Conservation (phyloP, 2,329 filamentous ascomycete genomes). For the Epichloe uncinata region DNA sequence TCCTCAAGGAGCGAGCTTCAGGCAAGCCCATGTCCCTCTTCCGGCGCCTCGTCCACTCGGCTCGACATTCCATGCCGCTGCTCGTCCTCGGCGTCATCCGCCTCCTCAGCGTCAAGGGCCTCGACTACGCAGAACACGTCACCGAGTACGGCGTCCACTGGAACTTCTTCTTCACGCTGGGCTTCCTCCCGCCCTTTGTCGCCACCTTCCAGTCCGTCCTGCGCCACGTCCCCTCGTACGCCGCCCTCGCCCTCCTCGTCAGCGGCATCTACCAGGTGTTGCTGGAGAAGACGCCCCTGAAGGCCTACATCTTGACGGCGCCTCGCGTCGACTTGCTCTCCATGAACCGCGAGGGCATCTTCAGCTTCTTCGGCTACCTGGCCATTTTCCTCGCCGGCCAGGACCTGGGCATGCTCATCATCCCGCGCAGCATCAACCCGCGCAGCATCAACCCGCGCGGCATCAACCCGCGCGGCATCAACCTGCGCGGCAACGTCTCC, state of each 20-base stretch:
- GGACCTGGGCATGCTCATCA: conserved; percentile 64
- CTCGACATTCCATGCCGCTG: conserved; percentile 73
- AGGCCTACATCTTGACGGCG: conserved; percentile 70
- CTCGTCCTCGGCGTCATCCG: conserved; percentile 68
- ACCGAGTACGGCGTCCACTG: conserved; percentile 97
- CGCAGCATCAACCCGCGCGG: too few relatives aligned
- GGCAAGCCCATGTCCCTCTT: conserved; percentile 35
- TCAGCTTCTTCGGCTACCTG: conserved; percentile 85
- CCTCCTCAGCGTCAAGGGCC: conserved; percentile 77
- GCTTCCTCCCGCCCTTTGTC: conserved; percentile 75
- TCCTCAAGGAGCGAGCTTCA: conserved; percentile 55
- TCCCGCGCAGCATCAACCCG: conserved; percentile 44
- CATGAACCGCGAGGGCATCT: conserved; percentile 90
- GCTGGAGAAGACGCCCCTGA: conserved; percentile 65
- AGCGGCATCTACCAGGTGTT: conserved; percentile 58
- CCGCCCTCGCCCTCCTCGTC: conserved; percentile 57
- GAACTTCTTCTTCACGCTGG: conserved; percentile 99
- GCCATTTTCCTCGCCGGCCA: conserved; percentile 90
- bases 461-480: too few relatives aligned
- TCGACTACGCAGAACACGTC: conserved; percentile 95
- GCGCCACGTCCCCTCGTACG: conserved; percentile 60
- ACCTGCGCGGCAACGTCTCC: too few relatives aligned
- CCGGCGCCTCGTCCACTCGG: conserved; percentile 48
- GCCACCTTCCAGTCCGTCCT: conserved; percentile 67
- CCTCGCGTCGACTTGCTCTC: conserved; percentile 68